Evolutionary conservation across 495 filamentous ascomycete species (phyloP).

Genomic region (Neurospora sp.): DNA sequence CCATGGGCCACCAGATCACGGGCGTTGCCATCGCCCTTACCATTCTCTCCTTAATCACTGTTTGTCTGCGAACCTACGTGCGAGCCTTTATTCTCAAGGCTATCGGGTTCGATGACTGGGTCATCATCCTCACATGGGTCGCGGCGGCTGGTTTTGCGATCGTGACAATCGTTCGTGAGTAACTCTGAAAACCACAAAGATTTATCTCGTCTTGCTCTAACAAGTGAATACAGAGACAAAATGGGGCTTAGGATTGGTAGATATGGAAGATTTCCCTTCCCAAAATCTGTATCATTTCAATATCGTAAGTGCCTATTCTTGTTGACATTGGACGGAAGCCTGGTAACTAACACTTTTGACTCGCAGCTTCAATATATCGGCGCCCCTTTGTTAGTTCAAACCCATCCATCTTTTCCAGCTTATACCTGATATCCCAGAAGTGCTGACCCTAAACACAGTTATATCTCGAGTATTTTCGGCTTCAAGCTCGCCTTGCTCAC

Average conservation of each 20-base stretch:
- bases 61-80: constrained; percentile 28
- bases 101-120: constrained; percentile 28
- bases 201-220: not conserved
- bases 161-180: constrained; percentile 22
- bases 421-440: not conserved
- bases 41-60: constrained; percentile 22
- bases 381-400: constrained; percentile 27
- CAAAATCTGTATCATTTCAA: constrained; percentile 30
- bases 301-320: constrained; percentile 15
- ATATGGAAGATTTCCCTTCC: constrained; percentile 21
- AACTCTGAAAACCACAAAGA: not conserved
- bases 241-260: constrained; percentile 30
- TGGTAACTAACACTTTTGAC: not conserved
- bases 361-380: constrained; percentile 30
- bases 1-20: constrained; percentile 24
- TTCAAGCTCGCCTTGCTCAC: constrained; percentile 44
- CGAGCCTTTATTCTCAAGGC: constrained; percentile 24
- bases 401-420: not conserved
- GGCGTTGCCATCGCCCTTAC: constrained; percentile 24
- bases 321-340: not conserved
- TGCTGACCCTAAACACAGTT: constrained; percentile 15
- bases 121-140: constrained; percentile 29
- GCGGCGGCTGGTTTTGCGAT: constrained; percentile 18
- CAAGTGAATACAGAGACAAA: constrained; percentile 22
- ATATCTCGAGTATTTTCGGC: constrained; percentile 34